Percentiles rank a stretch among this genome's conserved stretches.
These are phyloP conservation scores for Didymella pinodella DNA, from an alignment of 2,329 filamentous ascomycete genomes.

Conservation along the genomic window DNA sequence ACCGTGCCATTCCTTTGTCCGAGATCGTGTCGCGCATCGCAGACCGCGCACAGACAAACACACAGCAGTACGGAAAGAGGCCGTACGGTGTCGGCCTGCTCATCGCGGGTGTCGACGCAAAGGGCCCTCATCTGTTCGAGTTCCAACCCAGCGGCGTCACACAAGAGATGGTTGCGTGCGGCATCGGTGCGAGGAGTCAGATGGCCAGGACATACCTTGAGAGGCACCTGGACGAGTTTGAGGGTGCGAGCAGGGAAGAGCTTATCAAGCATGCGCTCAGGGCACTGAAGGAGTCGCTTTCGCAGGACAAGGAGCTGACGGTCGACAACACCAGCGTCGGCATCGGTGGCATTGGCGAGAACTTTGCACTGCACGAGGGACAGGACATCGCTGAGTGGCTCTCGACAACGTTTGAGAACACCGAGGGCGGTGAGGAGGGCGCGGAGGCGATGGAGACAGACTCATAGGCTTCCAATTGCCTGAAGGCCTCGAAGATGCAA, in stretches of 20 bases:
- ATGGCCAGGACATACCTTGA: conserved; percentile 98
- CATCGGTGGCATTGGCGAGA: conserved; percentile 78
- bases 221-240: conserved; percentile 86
- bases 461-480: conserved; percentile 32
- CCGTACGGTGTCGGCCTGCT: conserved; percentile 95
- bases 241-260: conserved; percentile 78
- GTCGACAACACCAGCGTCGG: conserved; percentile 96
- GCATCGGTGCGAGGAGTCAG: conserved; percentile 93
- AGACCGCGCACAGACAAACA: conserved; percentile 97
- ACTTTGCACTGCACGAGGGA: conserved; percentile 90
- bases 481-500: conserved; percentile 4
- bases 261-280: conserved; percentile 88
- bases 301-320: conserved; percentile 96
- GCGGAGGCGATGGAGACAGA: conserved; percentile 66
- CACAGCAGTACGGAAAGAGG: conserved; percentile 94
- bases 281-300: conserved; percentile 92
- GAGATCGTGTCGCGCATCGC: conserved; percentile 91
- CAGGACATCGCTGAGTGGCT: conserved; percentile 86
- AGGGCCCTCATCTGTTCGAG: conserved; percentile 94
- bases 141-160: conserved; percentile 97
- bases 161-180: conserved; percentile 95
- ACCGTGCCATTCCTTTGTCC: conserved; percentile 88
- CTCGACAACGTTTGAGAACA: conserved; percentile 68
- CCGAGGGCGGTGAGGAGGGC: conserved; percentile 49
- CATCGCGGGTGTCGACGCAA: conserved; percentile 91